Conservation (phyloP, 768 basidiomycete species). For the Boletus vinaceobasis region DNA sequence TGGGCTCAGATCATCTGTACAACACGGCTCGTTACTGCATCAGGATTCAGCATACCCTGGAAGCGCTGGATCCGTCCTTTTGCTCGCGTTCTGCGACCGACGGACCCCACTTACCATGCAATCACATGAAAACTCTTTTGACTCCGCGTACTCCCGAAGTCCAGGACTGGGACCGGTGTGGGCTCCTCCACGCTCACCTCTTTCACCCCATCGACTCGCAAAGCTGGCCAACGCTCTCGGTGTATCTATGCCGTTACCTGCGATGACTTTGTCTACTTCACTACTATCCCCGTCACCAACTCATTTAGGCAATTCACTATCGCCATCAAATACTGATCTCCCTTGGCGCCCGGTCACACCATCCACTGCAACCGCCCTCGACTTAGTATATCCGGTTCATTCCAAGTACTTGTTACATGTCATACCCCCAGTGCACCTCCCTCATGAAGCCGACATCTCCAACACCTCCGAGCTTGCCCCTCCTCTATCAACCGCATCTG, state of each 20-base stretch:
- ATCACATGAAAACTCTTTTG: constrained; percentile 14
- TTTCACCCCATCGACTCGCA: constrained; percentile 73
- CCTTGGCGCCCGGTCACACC: constrained; percentile 51
- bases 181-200: constrained; percentile 66
- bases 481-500: constrained; percentile 57
- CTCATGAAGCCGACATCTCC: constrained; percentile 52
- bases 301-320: constrained; percentile 16
- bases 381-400: constrained; percentile 36
- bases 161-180: constrained; percentile 32
- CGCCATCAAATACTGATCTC: constrained; percentile 28
- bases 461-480: constrained; percentile 46
- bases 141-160: constrained; percentile 9
- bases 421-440: constrained; percentile 71
- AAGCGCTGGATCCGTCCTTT: constrained; percentile 8
- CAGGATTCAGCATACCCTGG: constrained; percentile 1
- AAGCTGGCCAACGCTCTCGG: constrained; percentile 85
- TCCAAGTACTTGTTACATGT: constrained; percentile 81
- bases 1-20: constrained; percentile 1
- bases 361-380: constrained; percentile 39
- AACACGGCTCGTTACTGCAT: constrained; percentile 4
- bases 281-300: constrained; percentile 8
- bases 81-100: not conserved
- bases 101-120: constrained; percentile 7
- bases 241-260: constrained; percentile 69
- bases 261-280: constrained; percentile 28